A percentile compares a stretch with the other conserved stretches of the same genome.
Evolutionary conservation across 129 eudicot genomes (phyloP).

Genomic region (Calendula officinalis): DNA sequence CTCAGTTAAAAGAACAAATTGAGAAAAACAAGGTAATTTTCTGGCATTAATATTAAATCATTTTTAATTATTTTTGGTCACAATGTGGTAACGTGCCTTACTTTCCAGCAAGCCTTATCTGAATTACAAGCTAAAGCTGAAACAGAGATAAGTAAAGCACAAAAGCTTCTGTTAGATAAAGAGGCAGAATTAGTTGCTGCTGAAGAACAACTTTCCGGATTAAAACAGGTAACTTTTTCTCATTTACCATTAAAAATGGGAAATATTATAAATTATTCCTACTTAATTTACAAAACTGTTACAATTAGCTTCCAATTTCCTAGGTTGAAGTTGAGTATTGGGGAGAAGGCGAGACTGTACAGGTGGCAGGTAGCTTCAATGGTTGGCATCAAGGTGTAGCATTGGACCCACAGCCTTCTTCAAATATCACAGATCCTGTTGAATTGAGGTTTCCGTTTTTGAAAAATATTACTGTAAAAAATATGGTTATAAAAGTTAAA

Average conservation of each 20-base stretch:
- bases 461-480: neutral
- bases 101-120: slow-evolving; percentile 59
- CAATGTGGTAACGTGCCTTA: slow-evolving; percentile 4
- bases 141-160: slow-evolving; percentile 68
- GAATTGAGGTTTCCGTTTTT: slow-evolving; percentile 43
- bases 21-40: slow-evolving; percentile 83
- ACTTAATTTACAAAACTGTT: too few species aligned
- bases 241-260: neutral
- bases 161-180: slow-evolving; percentile 61
- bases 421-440: slow-evolving; percentile 45
- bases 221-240: slow-evolving; percentile 58
- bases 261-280: neutral
- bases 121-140: slow-evolving; percentile 80
- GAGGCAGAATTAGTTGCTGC: slow-evolving; percentile 77
- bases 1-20: slow-evolving; percentile 69
- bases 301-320: slow-evolving; percentile 13
- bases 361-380: slow-evolving; percentile 96
- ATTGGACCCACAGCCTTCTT: slow-evolving; percentile 64
- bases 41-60: neutral
- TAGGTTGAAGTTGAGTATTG: slow-evolving; percentile 79
- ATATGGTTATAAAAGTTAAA: neutral
- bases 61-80: neutral
- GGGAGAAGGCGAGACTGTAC: slow-evolving; percentile 73
- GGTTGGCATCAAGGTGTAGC: slow-evolving; percentile 86
- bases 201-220: slow-evolving; percentile 75